Conservation (phyloP, 768 basidiomycete genomes). For the Tulasnella sp. region DNA sequence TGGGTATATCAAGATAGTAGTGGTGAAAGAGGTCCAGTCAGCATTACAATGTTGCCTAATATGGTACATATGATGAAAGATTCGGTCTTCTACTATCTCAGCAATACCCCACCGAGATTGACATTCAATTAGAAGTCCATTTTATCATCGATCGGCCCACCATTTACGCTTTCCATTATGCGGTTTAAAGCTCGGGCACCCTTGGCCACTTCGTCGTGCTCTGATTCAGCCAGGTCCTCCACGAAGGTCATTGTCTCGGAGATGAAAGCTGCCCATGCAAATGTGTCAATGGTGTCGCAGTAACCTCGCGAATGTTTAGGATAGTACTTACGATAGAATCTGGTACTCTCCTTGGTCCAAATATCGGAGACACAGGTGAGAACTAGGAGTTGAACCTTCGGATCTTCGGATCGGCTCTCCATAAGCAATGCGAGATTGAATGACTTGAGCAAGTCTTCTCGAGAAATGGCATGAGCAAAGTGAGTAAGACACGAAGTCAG, state of each 20-base stretch:
- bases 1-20: too few species aligned
- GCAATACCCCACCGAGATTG: too few species aligned
- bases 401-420: constrained; percentile 78
- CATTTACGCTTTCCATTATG: constrained; percentile 25
- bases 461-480: constrained; percentile 10
- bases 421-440: constrained; percentile 77
- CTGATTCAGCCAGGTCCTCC: constrained; percentile 77
- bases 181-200: constrained; percentile 35
- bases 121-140: too few species aligned
- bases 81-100: too few species aligned
- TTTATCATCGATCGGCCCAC: too few species aligned
- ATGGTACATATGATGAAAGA: too few species aligned
- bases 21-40: too few species aligned
- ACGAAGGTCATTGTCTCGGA: constrained; percentile 78
- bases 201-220: constrained; percentile 67
- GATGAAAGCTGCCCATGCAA: constrained; percentile 42
- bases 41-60: too few species aligned
- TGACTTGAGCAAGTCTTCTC: constrained; percentile 43
- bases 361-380: constrained; percentile 53
- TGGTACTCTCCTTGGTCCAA: constrained; percentile 66
- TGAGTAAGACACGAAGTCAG: constrained; percentile 8
- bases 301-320: not conserved
- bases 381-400: constrained; percentile 53
- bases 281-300: not conserved
- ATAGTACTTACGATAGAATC: constrained; percentile 47